Conservation (phyloP, 148 eudicot species). For the Heliamphora exappendiculata region DNA sequence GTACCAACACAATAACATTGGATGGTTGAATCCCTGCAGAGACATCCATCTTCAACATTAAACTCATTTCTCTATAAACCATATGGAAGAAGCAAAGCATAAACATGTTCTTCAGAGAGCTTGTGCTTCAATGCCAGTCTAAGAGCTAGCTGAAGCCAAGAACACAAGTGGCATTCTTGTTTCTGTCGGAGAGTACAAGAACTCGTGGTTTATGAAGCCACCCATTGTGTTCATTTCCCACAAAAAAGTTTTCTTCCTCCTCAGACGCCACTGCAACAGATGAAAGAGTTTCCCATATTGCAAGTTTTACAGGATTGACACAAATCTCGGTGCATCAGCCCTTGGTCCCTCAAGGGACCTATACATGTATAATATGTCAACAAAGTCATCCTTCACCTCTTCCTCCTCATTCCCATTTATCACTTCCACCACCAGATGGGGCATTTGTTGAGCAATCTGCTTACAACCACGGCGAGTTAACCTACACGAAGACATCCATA, state of each 20-base stretch:
- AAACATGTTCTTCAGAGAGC: conserved; percentile 3
- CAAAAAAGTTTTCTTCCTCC: background rate
- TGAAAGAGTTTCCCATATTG: background rate
- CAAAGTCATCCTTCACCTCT: conserved; percentile 32
- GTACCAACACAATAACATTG: conserved; percentile 24
- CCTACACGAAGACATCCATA: conserved; percentile 73
- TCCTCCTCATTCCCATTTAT: conserved; percentile 28
- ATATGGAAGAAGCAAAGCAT: conserved; percentile 2
- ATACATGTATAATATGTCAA: conserved; percentile 61
- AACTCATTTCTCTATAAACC: background rate
- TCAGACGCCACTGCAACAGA: background rate
- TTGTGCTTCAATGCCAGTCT: conserved; percentile 5
- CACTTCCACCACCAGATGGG: conserved; percentile 56
- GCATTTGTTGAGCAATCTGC: conserved; percentile 49
- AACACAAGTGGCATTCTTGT: conserved; percentile 5
- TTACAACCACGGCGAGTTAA: conserved; percentile 53
- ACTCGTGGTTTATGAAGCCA: conserved; percentile 3
- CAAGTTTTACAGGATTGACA: conserved; percentile 38
- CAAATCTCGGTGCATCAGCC: conserved; percentile 49
- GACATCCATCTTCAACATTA: conserved; percentile 7
- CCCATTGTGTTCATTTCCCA: background rate
- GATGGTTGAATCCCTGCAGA: conserved; percentile 23
- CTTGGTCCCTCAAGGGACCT: conserved; percentile 74
- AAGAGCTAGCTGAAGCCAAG: conserved; percentile 17
- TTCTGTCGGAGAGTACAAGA: background rate